Base-by-base conservation (phyloP, 192 early-diverging fungal genomes). In the Linderina pennispora region DNA sequence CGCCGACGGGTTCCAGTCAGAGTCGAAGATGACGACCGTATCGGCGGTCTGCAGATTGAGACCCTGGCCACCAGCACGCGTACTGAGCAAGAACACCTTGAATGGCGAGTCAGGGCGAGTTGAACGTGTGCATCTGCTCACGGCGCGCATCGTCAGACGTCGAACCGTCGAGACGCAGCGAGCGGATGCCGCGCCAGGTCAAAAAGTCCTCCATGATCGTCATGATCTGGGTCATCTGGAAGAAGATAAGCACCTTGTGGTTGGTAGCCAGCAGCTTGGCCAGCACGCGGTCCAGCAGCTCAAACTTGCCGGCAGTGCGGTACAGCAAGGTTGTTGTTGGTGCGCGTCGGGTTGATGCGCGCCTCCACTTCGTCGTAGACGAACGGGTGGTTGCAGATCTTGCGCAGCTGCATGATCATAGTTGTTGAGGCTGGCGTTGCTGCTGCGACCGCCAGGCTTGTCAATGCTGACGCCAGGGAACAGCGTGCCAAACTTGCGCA, bases 351-450 rank as follows among this genome's bases (percentile, higher is more conserved):
- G 55, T 92, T 90, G 66, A 99, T 72, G 17, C 77, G 59, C 22
- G 80, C 68, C 54, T 96, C 93, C 0, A 99, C 93, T 49, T 90
- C 88, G 38, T 87, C 84, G 77, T 91, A 97, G 13, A 97, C 92
- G 64, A 88, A 99, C 37, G 97, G 97, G 70, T 99, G 97, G 72
- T 98, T 99, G 65, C 90, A 92, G 53, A 99, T 89, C 64, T 98
- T 97, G 25, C 94, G 83, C 39, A 99, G 81, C 62, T 99, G 93
- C 97, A 99, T 95, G 38, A 99, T 85, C 8, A 90, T 80, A n/a
- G 74, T 99, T 99, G 74, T 89, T 94, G 42, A 99, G 66, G 76
- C 54, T 81, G 17, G 55, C 25, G 24, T 56, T 75, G 38, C 34
- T 31, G 28, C 28, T 76, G 50, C 81, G 75, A 17, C 73, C 75